phyloP scores from a whole-genome alignment of 768 basidiomycete genomes.

The Lyophyllum shimeji region DNA sequence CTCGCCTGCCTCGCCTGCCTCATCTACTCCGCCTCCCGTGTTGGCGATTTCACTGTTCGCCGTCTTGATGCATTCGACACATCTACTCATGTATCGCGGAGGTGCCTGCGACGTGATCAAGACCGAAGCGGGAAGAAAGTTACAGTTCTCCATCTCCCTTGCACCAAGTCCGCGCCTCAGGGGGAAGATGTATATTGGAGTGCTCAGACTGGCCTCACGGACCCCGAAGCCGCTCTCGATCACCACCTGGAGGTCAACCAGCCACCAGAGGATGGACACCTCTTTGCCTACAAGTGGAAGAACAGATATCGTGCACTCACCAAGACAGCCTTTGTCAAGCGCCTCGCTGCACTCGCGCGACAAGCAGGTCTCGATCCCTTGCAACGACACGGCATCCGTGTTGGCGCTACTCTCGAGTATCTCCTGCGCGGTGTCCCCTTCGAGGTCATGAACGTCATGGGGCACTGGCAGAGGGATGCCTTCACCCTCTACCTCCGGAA shows the following conservation, averaged over 20 bases:
- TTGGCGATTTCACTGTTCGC: conserved; percentile 12
- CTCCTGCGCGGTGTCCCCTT: conserved; percentile 17
- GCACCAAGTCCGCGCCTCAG: conserved; percentile 14
- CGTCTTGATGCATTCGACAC: conserved; percentile 15
- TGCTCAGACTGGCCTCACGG: conserved; percentile 6
- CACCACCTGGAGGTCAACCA: conserved; percentile 14
- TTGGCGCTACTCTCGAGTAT: conserved; percentile 26
- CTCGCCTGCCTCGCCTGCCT: conserved; percentile 19
- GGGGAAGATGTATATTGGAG: conserved; percentile 19
- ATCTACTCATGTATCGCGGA: conserved; percentile 13
- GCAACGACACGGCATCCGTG: conserved; percentile 25
- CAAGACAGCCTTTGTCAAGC: conserved; percentile 17
- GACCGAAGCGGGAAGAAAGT: conserved; percentile 3
- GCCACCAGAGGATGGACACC: conserved; percentile 1
- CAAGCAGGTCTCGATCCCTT: conserved; percentile 5
- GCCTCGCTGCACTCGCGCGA: conserved; percentile 4
- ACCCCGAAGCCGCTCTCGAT: conserved; percentile 9
- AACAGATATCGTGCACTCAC: conserved; percentile 20
- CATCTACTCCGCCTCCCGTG: conserved; percentile 14
- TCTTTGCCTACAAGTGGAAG: conserved; percentile 12
- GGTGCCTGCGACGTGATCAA: not conserved
- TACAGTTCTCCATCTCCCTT: conserved; percentile 12
- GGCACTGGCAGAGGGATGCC: conserved; percentile 12
- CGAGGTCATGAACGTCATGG: conserved; percentile 15
- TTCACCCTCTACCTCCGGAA: conserved; percentile 8